Base-by-base conservation (phyloP, 495 filamentous ascomycete species). In the Lindgomyces ingoldianus region DNA sequence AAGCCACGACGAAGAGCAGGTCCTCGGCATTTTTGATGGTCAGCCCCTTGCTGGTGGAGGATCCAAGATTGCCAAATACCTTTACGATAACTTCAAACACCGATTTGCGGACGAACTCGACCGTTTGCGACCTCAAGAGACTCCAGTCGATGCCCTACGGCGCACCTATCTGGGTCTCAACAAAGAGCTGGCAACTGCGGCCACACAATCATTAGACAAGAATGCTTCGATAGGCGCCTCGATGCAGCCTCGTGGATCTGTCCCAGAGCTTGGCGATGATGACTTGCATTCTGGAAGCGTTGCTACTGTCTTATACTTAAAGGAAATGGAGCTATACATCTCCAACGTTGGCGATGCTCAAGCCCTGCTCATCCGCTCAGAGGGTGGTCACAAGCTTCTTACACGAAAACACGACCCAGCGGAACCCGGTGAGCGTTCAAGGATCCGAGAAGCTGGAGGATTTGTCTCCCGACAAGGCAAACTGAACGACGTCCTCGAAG, bases 291-390 rank as follows among this genome's bases (percentile, higher is more conserved):
- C 91, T 30, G 95, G 95, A 41, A 89, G 89, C 24, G 91, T 96
- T 41, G 94, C 95, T 8, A 97, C 95, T 3, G 89, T 98, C 1
- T 78, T 96, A 64, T 98, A 95, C 72, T 76, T 98, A 41, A 85
- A 93, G 66, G 85, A 87, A 60, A 91, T 91, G 78, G 91, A 97
- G 63, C 79, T 99, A 12, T 98, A 90, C 71, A 87, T 96, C 51
- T 93, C 92, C 67, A 98, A 99, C 70, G 89, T 98, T 14, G 94
- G 94, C 49, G 91, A 99, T 79, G 91, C 89, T 0, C 91, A 96
- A 73, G 94, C 92, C 24, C 91, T 98, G 75, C 83, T 99, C 27
- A 91, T 98, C 62, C 90, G 91, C 55, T 88, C 89, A 1, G 90
- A 96, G 73, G 90, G 91, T 18, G 83, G 85, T 6, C 81, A 90